A percentile compares a stretch with the other conserved stretches of the same genome.
Evolutionary conservation across 805 yeast genomes (phyloP).

Genomic region (Cyberlindnera euphorbiiphila): DNA sequence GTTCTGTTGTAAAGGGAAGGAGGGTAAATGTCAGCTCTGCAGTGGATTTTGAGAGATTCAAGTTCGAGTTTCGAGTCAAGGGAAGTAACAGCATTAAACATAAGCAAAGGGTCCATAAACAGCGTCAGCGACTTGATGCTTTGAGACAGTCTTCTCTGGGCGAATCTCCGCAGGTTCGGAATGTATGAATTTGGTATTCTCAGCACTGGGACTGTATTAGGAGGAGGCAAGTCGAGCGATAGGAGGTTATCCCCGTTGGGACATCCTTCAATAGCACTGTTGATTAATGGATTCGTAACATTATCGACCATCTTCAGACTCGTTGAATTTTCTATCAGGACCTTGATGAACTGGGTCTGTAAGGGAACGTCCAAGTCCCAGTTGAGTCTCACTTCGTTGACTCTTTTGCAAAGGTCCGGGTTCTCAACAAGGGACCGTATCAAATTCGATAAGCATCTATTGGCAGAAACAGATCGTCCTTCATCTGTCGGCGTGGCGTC

Average conservation of each 20-base stretch:
- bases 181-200: conserved; percentile 23
- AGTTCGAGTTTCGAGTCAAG: conserved; percentile 30
- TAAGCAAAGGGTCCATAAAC: conserved; percentile 36
- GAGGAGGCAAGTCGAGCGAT: conserved; percentile 30
- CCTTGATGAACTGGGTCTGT: conserved; percentile 30
- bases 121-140: conserved; percentile 27
- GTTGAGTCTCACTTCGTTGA: conserved; percentile 38
- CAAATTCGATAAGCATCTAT: conserved; percentile 27
- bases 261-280: conserved; percentile 32
- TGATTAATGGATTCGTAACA: conserved; percentile 37
- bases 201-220: conserved; percentile 28
- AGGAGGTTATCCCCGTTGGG: conserved; percentile 20
- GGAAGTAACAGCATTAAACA: conserved; percentile 32
- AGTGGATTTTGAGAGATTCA: conserved; percentile 37
- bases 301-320: conserved; percentile 36
- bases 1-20: conserved; percentile 26
- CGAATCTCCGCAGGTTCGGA: conserved; percentile 28
- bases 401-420: conserved; percentile 21
- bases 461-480: conserved; percentile 29
- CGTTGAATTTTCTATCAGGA: conserved; percentile 28
- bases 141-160: conserved; percentile 24
- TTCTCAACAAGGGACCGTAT: conserved; percentile 28
- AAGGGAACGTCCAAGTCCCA: conserved; percentile 37
- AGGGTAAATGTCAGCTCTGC: conserved; percentile 38
- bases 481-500: conserved; percentile 2